Evolutionary conservation across 2,329 filamentous ascomycete species (phyloP), one percentile per base, ranked within the genome.

Genomic region (Hymenoscyphus fraxineus): DNA sequence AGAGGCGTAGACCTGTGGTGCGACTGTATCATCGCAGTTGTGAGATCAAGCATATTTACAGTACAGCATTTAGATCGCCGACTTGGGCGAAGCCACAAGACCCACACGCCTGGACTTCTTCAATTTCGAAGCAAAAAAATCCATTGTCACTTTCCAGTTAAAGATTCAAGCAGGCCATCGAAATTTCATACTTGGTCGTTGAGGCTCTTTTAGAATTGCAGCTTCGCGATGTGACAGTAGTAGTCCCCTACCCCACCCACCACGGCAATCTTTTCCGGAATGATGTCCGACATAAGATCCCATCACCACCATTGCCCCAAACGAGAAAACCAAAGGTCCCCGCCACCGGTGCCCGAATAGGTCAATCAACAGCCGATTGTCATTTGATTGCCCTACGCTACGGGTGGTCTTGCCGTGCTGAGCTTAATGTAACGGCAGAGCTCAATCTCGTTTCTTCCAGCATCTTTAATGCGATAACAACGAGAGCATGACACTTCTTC

Each of bases 391-490:
- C 27, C 27, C 27, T 27, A 27, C 47, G n/a, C 19, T 54, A 27
- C 19, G 47, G 47, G 22, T 54, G 22, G 12, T 22, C 19, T 54
- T 54, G 22, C n/a, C 44, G n/a, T 22, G 19, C n/a, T 19, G 44
- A 51, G 47, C 47, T 22, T 54, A 54, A n/a, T 35, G 35, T 32
- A 57, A 32, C 40, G n/a, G n/a, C 41, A 38, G 40, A 40, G n/a
- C 16, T 54, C 40, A 27, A 40, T 44, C 38, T 32, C 59, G 60
- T 57, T 39, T 27, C 58, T 60, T 62, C 51, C 58, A 64, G 59
- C 61, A 64, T 62, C 59, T 64, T 63, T 64, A 66, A 66, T 66
- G 61, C 61, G 35, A 59, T 60, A 58, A 61, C 60, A 56, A 27
- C 22, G 5, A 22, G 22, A 54, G 47, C 47, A 27, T 54, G 13